Evolutionary conservation across 768 basidiomycete genomes (phyloP), one percentile per base, ranked within the genome.

Genomic region (Rhizopogon salebrosus): DNA sequence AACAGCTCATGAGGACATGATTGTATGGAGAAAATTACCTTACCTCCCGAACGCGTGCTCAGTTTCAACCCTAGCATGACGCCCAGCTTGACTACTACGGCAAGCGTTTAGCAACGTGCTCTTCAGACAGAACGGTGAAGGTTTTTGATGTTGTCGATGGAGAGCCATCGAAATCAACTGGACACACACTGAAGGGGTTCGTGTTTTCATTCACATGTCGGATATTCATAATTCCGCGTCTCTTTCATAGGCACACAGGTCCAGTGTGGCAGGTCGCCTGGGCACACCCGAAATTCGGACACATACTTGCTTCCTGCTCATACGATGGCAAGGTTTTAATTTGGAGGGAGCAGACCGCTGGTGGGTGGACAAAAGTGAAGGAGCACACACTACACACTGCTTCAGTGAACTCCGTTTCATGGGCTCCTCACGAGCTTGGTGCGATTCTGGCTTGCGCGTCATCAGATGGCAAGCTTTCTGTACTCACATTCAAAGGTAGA

Each of bases 351-450:
- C 87, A 92, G 65, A 67, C 74, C 18, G 62, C 75, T 2, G 80
- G 84, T 54, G 82, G 80, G 1, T 98, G 95, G 95, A 80, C 87
- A 39, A 92, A 89, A 70, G 90, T 98, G 61, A 95, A 97, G 67
- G 97, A 98, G 71, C 95, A 98, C 64, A 87, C 85, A 3, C 72
- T 97, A 46, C 95, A 99, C 66, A 88, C 84, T 45, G 95, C 95
- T 3, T 95, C 92, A 55, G 95, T 98, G 46, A 98, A 98, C 73
- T 95, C 94, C 1, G 87, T 98, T 22, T 92, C 92, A 0, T 98
- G 97, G 97, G 95, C 95, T n/a, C 93, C 95, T 2, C 94, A 97
- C 61, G 95, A 98, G 66, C 82, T 98, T n/a, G 97, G 95, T 27
- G 92, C 97, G 0, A 95, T 97, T 57, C 79, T 98, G 36, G 94